Base-by-base conservation (phyloP, 2,329 filamentous ascomycete species). In the Alternaria infectoria region DNA sequence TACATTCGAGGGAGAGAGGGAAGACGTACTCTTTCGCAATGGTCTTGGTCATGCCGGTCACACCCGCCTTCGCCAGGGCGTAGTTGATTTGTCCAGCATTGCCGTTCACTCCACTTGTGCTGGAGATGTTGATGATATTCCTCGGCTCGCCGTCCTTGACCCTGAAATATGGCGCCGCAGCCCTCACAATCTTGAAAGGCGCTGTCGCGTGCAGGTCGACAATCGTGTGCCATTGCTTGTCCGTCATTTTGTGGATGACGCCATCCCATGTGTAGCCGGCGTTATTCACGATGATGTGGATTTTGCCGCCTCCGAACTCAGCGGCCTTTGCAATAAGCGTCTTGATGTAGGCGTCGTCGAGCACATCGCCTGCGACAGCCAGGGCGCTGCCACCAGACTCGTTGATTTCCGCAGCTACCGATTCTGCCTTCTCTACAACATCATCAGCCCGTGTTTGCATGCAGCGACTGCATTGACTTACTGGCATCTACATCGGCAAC, bases 51-150 rank as follows among this genome's bases (percentile, higher is more conserved):
- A 97, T 86, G 6, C 93, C 93, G 11, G 88, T 88, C 13, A 97
- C 88, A 49, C 92, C 93, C 4, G 93, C 91, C 83, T 97, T 97
- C 57, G 92, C 93, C 51, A 94, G 83, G 36, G 91, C 87, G 80
- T 97, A 97, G 85, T 97, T 97, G 72, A 91, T 88, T 84, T 97
- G 93, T n/a, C 93, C 93, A 8, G 93, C 91, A 77, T 97, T 97
- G 59, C 93, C 93, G 79, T 96, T 89, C 12, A 96, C 84, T 57
- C 93, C 93, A 30, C 88, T 92, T 1, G 93, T 96, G 40, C 88
- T 92, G 59, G 88, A 91, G 78, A 97, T 92, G 80, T 96, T 96
- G 82, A 97, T 87, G 71, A 97, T 89, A 78, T 87, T 89, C 59
- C 93, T 87, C 6, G 90, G 87, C 78, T 91, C 91, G 74, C 91